Evolutionary conservation across 305 asterid genomes (phyloP).

Genomic region (Solanum hybrid): DNA sequence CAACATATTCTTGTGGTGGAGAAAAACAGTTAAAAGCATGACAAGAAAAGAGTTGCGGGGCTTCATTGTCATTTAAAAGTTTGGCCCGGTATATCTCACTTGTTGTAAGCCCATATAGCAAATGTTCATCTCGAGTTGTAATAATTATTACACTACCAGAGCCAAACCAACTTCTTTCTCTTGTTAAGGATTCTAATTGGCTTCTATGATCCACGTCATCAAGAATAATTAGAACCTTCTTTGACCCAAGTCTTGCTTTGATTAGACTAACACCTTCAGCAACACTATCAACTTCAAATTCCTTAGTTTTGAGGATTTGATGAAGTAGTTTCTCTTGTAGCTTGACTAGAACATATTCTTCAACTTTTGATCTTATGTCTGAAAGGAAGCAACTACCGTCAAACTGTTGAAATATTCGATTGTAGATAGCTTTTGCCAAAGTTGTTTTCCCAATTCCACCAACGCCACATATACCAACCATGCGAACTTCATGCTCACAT

Average conservation of each 20-base stretch:
- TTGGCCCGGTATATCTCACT: background rate
- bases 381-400: background rate
- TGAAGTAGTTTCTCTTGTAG: accelerated
- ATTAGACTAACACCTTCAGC: too few relatives aligned
- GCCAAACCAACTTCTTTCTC: conserved; percentile 3
- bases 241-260: too few relatives aligned
- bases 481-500: background rate
- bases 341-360: too few relatives aligned
- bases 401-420: background rate
- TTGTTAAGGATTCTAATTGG: background rate
- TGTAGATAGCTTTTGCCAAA: background rate
- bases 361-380: accelerated
- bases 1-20: background rate
- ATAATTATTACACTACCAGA: background rate
- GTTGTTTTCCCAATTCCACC: background rate
- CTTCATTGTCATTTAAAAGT: background rate
- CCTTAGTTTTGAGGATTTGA: too few relatives aligned
- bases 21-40: background rate
- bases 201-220: too few relatives aligned
- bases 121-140: background rate
- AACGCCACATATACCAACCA: background rate
- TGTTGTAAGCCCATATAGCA: background rate
- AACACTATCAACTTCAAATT: too few relatives aligned
- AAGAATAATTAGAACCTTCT: too few relatives aligned
- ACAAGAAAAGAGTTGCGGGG: background rate